phyloP scores from a whole-genome alignment of 345 rosid species.

The Carallia brachiata region DNA sequence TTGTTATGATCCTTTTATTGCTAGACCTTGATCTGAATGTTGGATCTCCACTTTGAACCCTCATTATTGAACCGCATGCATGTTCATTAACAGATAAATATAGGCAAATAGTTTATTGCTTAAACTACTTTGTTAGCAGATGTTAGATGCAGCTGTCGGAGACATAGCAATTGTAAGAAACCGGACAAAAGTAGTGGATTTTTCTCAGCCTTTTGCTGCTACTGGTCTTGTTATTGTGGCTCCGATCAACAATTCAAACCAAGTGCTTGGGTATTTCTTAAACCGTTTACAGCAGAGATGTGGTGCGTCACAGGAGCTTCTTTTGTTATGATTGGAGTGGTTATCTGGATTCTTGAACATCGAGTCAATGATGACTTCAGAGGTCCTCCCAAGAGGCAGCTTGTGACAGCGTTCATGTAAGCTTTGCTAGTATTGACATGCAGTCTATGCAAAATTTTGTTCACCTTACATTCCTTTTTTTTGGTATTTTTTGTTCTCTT shows the following conservation, averaged over 20 bases:
- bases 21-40: conserved; percentile 4
- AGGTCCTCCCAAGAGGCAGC: conserved; percentile 34
- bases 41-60: conserved; percentile 3
- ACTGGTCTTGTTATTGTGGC: conserved; percentile 33
- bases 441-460: background rate
- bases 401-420: conserved; percentile 30
- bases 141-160: conserved; percentile 79
- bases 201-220: conserved; percentile 69
- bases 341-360: conserved; percentile 35
- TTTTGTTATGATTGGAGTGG: conserved; percentile 28
- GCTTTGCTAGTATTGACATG: background rate
- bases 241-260: conserved; percentile 18
- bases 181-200: conserved; percentile 83
- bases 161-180: conserved; percentile 68
- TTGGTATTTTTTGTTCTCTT: background rate
- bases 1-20: background rate
- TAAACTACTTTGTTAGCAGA: conserved; percentile 40
- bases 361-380: conserved; percentile 35
- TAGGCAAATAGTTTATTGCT: conserved; percentile 1
- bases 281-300: conserved; percentile 33
- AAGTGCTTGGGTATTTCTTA: conserved; percentile 33
- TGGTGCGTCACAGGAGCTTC: conserved; percentile 34
- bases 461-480: background rate
- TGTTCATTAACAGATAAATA: conserved; percentile 8
- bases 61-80: background rate